These are phyloP conservation scores for Ceraceosorus guamensis DNA, from an alignment of 1,284 basidiomycete genomes.

Conservation along the genomic window DNA sequence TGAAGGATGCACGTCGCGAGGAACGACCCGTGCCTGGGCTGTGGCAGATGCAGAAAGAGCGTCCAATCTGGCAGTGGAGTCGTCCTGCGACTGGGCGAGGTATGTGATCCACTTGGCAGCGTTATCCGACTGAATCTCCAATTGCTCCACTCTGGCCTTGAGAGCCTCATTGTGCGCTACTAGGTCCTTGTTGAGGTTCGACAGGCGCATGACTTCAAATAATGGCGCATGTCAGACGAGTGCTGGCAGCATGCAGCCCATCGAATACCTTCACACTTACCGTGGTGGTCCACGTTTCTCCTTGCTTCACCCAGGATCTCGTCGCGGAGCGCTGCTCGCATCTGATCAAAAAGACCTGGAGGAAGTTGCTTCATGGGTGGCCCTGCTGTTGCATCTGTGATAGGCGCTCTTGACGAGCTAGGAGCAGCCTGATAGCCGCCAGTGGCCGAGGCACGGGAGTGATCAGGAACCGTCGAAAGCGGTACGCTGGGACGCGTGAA, in stretches of 20 bases:
- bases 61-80: not conserved
- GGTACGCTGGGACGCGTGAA: too few relatives aligned
- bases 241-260: not conserved
- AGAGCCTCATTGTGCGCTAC: not conserved
- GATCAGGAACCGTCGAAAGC: too few relatives aligned
- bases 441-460: too few relatives aligned
- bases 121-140: constrained; percentile 8
- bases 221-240: not conserved
- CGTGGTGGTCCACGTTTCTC: not conserved
- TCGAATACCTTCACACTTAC: not conserved
- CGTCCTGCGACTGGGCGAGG: constrained; percentile 3
- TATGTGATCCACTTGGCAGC: constrained; percentile 7
- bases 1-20: too few relatives aligned
- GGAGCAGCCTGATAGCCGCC: too few relatives aligned
- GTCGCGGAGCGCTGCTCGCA: not conserved
- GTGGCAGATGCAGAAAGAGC: too few relatives aligned
- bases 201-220: too few relatives aligned
- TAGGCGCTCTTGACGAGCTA: too few relatives aligned
- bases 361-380: not conserved
- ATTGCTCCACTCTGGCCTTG: not conserved
- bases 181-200: constrained; percentile 2
- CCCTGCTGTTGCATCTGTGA: too few relatives aligned
- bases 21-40: too few relatives aligned
- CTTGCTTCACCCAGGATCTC: not conserved
- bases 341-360: not conserved